Conservation (phyloP, 2,329 filamentous ascomycete genomes). For the Knufia petricola region DNA sequence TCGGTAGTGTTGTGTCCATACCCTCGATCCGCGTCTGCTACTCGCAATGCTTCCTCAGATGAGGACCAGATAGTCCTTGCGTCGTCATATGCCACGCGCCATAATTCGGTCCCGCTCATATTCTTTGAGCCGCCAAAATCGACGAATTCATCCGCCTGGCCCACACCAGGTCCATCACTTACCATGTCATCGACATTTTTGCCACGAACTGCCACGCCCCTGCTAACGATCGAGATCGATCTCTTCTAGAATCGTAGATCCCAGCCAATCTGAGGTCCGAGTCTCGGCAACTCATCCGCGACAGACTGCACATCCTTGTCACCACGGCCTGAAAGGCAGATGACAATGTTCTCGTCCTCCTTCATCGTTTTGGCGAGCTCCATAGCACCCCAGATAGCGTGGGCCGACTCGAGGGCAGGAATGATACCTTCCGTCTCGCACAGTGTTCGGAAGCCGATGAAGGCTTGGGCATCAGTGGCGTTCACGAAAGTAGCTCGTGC, state of each 20-base stretch:
- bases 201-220: not conserved
- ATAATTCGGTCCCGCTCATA: too few species aligned
- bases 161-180: too few species aligned
- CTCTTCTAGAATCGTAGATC: slow-evolving; percentile 46
- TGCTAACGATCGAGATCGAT: not conserved
- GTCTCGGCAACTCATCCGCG: slow-evolving; percentile 78
- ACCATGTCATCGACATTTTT: not conserved
- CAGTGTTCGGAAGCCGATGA: slow-evolving; percentile 75
- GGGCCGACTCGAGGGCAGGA: slow-evolving; percentile 84
- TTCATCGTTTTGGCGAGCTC: slow-evolving; percentile 87
- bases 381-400: slow-evolving; percentile 82
- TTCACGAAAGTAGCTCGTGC: slow-evolving; percentile 79
- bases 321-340: slow-evolving; percentile 84
- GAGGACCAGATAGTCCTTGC: too few species aligned
- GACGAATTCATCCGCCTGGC: too few species aligned
- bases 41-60: too few species aligned
- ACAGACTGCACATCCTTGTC: slow-evolving; percentile 99
- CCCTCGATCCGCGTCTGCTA: too few species aligned
- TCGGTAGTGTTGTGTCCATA: too few species aligned
- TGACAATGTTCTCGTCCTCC: slow-evolving; percentile 80
- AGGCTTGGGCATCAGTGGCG: slow-evolving; percentile 84
- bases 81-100: too few species aligned
- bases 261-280: slow-evolving; percentile 81
- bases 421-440: slow-evolving; percentile 92
- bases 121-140: too few species aligned